Evolutionary conservation across 2,329 filamentous ascomycete genomes (phyloP).

Genomic region (Penicillium thymicola): DNA sequence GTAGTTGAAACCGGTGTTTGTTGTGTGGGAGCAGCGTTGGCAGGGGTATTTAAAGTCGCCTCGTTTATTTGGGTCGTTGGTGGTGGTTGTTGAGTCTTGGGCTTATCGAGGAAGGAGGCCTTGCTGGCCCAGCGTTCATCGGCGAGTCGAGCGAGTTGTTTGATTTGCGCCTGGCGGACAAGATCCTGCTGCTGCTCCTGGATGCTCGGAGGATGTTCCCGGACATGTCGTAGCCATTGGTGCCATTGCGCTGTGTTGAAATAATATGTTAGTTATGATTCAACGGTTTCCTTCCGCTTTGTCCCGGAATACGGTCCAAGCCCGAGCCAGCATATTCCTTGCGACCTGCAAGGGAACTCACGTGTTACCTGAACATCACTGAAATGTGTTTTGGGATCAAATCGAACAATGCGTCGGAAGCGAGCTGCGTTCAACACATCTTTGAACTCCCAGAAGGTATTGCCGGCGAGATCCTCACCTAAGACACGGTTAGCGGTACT

Average conservation of each 20-base stretch:
- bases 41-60: conserved; percentile 36
- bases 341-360: conserved; percentile 30
- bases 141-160: conserved; percentile 56
- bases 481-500: conserved; percentile 14
- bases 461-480: conserved; percentile 61
- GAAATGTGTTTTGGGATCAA: conserved; percentile 52
- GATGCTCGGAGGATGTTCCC: conserved; percentile 54
- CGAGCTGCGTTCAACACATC: conserved; percentile 54
- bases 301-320: neutral
- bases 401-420: conserved; percentile 58
- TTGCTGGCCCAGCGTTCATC: conserved; percentile 61
- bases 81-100: conserved; percentile 48
- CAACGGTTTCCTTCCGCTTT: neutral
- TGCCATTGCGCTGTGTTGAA: conserved; percentile 58
- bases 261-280: conserved; percentile 14
- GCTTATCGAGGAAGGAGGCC: conserved; percentile 57
- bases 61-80: conserved; percentile 47
- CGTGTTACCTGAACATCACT: conserved; percentile 60
- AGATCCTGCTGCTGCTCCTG: conserved; percentile 59
- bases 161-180: conserved; percentile 56
- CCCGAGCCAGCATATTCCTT: neutral
- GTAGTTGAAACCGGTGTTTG: neutral
- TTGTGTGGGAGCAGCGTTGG: conserved; percentile 28
- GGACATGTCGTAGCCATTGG: conserved; percentile 64
- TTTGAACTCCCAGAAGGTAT: conserved; percentile 67